These are phyloP conservation scores for Herpetospermum pedunculosum DNA, from an alignment of 306 rosid species.

Conservation along the genomic window DNA sequence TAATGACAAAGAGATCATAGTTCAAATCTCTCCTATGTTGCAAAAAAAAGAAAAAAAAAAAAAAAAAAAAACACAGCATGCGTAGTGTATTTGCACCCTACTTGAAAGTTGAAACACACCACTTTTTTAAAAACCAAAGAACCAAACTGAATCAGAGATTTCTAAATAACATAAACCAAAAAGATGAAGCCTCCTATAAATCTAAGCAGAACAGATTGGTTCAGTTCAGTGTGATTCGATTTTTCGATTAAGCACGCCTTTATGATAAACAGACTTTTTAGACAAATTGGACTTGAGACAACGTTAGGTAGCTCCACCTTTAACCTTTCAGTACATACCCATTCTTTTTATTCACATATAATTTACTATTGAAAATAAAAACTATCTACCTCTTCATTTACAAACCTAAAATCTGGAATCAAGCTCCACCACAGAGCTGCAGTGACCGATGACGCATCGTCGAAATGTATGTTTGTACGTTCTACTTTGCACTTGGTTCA, in stretches of 20 bases:
- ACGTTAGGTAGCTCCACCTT: background rate
- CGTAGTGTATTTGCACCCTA: background rate
- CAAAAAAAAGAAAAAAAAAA: too few relatives aligned
- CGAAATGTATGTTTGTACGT: background rate
- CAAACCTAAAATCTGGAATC: background rate
- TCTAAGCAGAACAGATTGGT: background rate
- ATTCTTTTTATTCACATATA: background rate
- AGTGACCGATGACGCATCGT: background rate
- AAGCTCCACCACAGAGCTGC: background rate
- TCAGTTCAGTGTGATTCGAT: background rate
- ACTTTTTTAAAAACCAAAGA: background rate
- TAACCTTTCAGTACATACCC: background rate
- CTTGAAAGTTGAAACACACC: background rate
- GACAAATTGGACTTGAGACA: background rate
- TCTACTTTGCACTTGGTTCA: slow-evolving; percentile 14
- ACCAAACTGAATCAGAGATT: background rate
- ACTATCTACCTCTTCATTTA: background rate
- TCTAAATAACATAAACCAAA: background rate
- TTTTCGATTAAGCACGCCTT: background rate
- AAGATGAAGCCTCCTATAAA: background rate
- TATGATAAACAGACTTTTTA: background rate
- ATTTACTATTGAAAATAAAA: background rate
- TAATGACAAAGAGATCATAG: too few relatives aligned
- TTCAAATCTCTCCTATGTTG: too few relatives aligned
- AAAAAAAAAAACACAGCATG: background rate